A percentile compares a stretch with the other conserved stretches of the same genome.
Evolutionary conservation across 108 stramenopile genomes (phyloP).

Genomic region (Stephanodiscus triporus): DNA sequence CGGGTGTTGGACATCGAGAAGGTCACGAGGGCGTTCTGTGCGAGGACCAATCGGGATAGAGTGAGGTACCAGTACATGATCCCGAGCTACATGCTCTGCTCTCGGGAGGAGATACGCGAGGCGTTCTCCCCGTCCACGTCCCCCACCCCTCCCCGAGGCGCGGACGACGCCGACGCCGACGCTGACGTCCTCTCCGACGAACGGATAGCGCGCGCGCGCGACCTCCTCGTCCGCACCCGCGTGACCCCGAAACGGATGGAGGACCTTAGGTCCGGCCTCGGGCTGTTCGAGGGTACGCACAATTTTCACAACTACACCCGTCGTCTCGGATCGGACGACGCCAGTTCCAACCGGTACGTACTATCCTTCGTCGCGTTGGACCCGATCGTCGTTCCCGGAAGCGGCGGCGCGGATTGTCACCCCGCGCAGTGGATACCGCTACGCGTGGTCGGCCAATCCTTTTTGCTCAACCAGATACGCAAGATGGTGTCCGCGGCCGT

Average conservation of each 20-base stretch:
- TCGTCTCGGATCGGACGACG: constrained; percentile 64
- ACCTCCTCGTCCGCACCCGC: constrained; percentile 54
- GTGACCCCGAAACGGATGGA: constrained; percentile 59
- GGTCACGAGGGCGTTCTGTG: constrained; percentile 86
- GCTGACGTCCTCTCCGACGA: no score
- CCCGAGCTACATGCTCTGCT: constrained; percentile 82
- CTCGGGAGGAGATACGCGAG: constrained; percentile 45
- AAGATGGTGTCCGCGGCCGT: constrained; percentile 94
- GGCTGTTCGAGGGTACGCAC: constrained; percentile 88
- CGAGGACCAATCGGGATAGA: constrained; percentile 86
- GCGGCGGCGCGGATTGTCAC: no score
- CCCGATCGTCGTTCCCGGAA: constrained; percentile 64
- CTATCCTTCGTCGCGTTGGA: constrained; percentile 68
- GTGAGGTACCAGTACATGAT: constrained; percentile 98
- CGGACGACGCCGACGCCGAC: constrained; percentile 23
- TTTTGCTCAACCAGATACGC: constrained; percentile 97
- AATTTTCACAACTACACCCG: constrained; percentile 91
- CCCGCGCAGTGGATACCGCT: constrained; percentile 61
- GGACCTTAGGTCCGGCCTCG: constrained; percentile 60
- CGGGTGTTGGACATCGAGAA: constrained; percentile 83
- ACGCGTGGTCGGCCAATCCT: constrained; percentile 93
- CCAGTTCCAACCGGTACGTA: constrained; percentile 81
- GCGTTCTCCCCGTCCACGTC: constrained; percentile 30
- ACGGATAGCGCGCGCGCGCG: constrained; percentile 47
- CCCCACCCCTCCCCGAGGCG: no score